Evolutionary conservation across 805 yeast species (phyloP), one percentile per base, ranked within the genome.

Genomic region (Wickerhamiella qilinensis): DNA sequence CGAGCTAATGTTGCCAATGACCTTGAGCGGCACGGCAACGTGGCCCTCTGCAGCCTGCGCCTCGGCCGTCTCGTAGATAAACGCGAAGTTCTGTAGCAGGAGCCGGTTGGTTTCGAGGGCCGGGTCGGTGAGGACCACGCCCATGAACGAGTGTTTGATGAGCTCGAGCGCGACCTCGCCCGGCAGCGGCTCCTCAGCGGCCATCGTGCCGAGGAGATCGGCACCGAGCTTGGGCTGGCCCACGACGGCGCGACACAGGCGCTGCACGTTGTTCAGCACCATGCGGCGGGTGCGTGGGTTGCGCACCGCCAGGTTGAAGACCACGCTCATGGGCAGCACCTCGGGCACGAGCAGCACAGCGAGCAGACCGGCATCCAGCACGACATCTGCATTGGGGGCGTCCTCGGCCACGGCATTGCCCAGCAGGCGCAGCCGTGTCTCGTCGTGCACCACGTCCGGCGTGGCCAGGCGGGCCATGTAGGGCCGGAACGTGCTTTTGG

Each of bases 401-500:
- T 20, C 20, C 28, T 35, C 30, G 17, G 41, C 41, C 4, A 39
- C 19, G 24, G 37, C 37, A 20, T 39, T 39, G n/a, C 41, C 41
- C 22, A 39, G 28, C 19, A 39, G 33, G 7, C 36, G 35, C 29
- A 39, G 30, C 33, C 34, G 29, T 3, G 38, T 35, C 8, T 28
- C 28, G 16, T 39, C 38, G 9, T 35, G 21, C 18, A 39, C 29
- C 6, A 38, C 25, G 14, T n/a, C 33, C 5, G 19, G 20, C 8
- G 30, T 24, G 30, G 35, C 30, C 16, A 39, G 22, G 17, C 24
- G 29, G 29, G 31, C 35, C 28, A 39, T 30, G 16, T 25, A 25
- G 30, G 18, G 30, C 16, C 15, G 12, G 17, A 39, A 33, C 35
- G 32, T 25, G 29, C n/a, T 22, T 20, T 31, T 35, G 12, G 21